A percentile compares a stretch with the other conserved stretches of the same genome.
Conservation (phyloP, 805 yeast species). For the Zygoascus biomembranicola region DNA sequence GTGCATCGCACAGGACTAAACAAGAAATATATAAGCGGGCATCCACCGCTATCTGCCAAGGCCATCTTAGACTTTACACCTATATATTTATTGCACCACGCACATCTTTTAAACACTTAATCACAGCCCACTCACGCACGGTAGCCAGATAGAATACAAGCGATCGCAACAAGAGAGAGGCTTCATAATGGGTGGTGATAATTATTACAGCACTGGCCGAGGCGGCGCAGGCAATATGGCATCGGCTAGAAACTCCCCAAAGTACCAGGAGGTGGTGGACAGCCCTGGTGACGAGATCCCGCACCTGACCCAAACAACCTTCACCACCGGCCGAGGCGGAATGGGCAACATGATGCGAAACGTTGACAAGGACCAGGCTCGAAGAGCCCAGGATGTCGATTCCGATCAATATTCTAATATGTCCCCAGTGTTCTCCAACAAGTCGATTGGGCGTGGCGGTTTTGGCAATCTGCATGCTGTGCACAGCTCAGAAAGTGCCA, state of each 20-base stretch:
- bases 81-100: no score
- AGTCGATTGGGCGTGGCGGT: constrained; percentile 55
- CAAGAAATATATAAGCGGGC: no score
- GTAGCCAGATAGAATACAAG: no score
- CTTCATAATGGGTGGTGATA: not conserved
- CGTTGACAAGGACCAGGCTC: constrained; percentile 44
- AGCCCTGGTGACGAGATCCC: constrained; percentile 59
- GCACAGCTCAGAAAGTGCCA: constrained; percentile 8
- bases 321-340: constrained; percentile 74
- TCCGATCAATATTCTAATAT: constrained; percentile 33
- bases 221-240: constrained; percentile 73
- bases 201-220: constrained; percentile 53
- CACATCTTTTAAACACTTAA: no score
- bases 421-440: constrained; percentile 32
- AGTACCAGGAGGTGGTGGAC: constrained; percentile 40
- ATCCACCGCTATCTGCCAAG: no score
- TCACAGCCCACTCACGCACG: no score
- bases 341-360: constrained; percentile 67
- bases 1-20: no score
- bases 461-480: constrained; percentile 49
- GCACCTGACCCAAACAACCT: constrained; percentile 40
- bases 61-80: no score
- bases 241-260: constrained; percentile 30
- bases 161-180: no score
- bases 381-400: constrained; percentile 63